Percentiles rank a stretch among this genome's conserved stretches.
phyloP scores from a whole-genome alignment of 768 basidiomycete genomes.

The Agrocybe praecox region DNA sequence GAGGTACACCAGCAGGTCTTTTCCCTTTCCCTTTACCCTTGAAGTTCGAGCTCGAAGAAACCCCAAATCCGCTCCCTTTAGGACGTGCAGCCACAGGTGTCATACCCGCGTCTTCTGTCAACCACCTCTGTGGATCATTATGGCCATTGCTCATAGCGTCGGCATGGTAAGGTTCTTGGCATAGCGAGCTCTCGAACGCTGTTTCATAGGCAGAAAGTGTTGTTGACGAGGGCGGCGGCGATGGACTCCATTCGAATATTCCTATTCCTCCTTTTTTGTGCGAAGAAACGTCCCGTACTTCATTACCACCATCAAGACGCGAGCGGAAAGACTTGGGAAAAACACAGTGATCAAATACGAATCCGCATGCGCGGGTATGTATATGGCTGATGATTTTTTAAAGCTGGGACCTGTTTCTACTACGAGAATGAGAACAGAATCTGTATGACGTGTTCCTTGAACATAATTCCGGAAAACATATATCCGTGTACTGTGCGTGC shows the following conservation, averaged over 20 bases:
- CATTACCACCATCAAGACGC: background rate
- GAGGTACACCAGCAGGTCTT: background rate
- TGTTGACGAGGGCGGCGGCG: background rate
- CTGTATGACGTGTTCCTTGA: too few relatives aligned
- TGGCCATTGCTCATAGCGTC: too few relatives aligned
- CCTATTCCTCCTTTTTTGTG: too few relatives aligned
- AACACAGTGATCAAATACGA: too few relatives aligned
- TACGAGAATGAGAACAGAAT: too few relatives aligned
- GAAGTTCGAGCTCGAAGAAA: constrained; percentile 1
- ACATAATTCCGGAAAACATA: too few relatives aligned
- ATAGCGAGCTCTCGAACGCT: background rate
- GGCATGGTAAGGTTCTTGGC: background rate
- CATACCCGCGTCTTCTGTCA: constrained; percentile 13
- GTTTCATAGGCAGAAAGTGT: background rate
- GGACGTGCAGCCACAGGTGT: constrained; percentile 10
- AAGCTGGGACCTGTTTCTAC: too few relatives aligned
- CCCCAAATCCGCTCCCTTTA: background rate
- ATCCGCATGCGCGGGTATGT: too few relatives aligned
- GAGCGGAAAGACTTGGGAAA: too few relatives aligned
- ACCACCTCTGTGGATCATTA: constrained; percentile 4
- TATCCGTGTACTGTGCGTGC: too few relatives aligned
- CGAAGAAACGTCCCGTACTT: background rate
- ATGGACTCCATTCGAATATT: too few relatives aligned
- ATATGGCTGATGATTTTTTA: too few relatives aligned
- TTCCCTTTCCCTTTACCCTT: background rate